phyloP scores from a whole-genome alignment of 2,329 filamentous ascomycete species.

The Coniochaeta hoffmannii region DNA sequence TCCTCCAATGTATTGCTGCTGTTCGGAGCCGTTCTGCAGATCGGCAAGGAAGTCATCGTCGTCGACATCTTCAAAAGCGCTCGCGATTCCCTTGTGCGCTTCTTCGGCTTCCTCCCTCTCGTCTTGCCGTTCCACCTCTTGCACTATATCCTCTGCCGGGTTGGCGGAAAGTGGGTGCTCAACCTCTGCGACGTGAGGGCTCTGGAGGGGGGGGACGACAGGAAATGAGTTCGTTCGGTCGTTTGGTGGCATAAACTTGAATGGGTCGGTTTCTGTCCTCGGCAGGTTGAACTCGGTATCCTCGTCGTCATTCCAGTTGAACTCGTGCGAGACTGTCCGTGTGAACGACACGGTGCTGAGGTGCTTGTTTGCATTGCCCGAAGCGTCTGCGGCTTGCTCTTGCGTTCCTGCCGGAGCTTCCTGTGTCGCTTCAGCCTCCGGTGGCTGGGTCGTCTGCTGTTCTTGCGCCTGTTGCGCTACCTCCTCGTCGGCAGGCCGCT shows the following conservation, averaged over 20 bases:
- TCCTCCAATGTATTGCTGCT: conserved; percentile 33
- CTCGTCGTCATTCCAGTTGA: conserved; percentile 51
- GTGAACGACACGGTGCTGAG: conserved; percentile 56
- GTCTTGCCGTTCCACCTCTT: conserved; percentile 40
- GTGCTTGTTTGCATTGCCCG: conserved; percentile 39
- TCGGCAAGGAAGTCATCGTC: conserved; percentile 8
- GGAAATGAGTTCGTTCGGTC: conserved; percentile 60
- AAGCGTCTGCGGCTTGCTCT: conserved; percentile 9
- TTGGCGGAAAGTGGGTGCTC: conserved; percentile 37
- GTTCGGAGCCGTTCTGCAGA: conserved; percentile 10
- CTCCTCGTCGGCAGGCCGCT: conserved; percentile 10
- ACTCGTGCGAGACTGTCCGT: conserved; percentile 55
- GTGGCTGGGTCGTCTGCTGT: no score
- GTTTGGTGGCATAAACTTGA: conserved; percentile 50
- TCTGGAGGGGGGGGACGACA: conserved; percentile 37
- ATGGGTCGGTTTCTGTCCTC: conserved; percentile 47
- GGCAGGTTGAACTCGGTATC: conserved; percentile 50
- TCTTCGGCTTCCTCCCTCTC: conserved; percentile 42
- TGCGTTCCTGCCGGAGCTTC: background rate
- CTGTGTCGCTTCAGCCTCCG: background rate
- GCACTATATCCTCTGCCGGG: conserved; percentile 46
- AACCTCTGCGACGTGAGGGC: conserved; percentile 17
- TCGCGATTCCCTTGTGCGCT: conserved; percentile 27
- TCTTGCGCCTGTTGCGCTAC: no score
- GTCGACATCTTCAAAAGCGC: conserved; percentile 6